These are phyloP conservation scores for Neotropicomus parvogracilis DNA, from an alignment of 1,284 basidiomycete species.

Conservation along the genomic window DNA sequence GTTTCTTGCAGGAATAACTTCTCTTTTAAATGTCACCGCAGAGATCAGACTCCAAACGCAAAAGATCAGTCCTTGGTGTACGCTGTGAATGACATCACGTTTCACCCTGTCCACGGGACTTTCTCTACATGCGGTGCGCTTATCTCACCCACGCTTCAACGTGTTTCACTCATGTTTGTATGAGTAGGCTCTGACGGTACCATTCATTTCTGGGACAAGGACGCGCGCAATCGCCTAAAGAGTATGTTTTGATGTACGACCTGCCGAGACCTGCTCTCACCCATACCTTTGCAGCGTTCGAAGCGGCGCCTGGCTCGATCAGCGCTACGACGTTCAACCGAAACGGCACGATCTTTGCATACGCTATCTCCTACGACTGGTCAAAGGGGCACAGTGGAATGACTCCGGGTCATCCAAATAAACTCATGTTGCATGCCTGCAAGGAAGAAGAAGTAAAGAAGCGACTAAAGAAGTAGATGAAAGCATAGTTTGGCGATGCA, in stretches of 20 bases:
- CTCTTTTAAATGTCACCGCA: conserved; percentile 95
- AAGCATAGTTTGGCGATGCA: background rate
- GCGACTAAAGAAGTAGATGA: conserved; percentile 47
- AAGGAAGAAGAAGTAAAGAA: conserved; percentile 88
- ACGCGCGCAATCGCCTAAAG: conserved; percentile 84
- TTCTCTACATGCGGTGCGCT: conserved; percentile 87
- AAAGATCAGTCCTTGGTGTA: conserved; percentile 83
- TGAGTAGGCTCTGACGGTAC: conserved; percentile 69
- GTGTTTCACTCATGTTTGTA: conserved; percentile 11
- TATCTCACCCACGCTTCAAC: conserved; percentile 24
- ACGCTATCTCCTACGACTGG: conserved; percentile 89
- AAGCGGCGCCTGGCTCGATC: conserved; percentile 67
- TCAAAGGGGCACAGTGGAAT: conserved; percentile 85
- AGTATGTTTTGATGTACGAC: conserved; percentile 45
- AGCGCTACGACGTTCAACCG: conserved; percentile 79
- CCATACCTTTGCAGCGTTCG: conserved; percentile 28
- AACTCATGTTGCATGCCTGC: conserved; percentile 87
- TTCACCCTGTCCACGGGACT: conserved; percentile 91
- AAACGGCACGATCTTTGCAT: conserved; percentile 85
- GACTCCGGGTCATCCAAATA: conserved; percentile 76
- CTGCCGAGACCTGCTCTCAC: conserved; percentile 2
- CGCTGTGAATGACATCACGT: conserved; percentile 88
- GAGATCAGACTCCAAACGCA: conserved; percentile 58
- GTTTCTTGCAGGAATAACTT: conserved; percentile 68
- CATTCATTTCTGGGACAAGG: conserved; percentile 89